Percentiles rank a stretch among this genome's conserved stretches.
Evolutionary conservation across 108 stramenopile species (phyloP).

Genomic region (Licmophora abbreviata): DNA sequence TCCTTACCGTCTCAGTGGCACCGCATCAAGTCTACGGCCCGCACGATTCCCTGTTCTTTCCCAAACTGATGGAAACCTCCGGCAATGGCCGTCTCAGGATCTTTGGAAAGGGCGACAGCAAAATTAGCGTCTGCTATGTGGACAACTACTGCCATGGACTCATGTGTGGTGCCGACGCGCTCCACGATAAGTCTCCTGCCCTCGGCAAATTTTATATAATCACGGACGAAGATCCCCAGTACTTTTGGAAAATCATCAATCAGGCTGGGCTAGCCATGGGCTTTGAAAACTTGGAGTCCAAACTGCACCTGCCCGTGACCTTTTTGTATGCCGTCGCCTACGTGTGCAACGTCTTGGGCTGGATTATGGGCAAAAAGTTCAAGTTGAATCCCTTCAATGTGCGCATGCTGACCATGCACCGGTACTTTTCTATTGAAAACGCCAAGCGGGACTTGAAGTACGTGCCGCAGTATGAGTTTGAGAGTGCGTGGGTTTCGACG

Average conservation of each 20-base stretch:
- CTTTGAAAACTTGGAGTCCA: conserved; percentile 67
- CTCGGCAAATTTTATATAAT: conserved; percentile 96
- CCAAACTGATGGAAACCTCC: conserved; percentile 83
- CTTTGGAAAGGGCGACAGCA: conserved; percentile 88
- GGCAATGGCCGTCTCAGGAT: conserved; percentile 82
- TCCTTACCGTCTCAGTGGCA: conserved; percentile 87
- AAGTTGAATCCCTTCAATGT: conserved; percentile 93
- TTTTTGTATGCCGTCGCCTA: conserved; percentile 79
- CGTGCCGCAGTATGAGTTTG: conserved; percentile 81
- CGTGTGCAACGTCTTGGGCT: conserved; percentile 58
- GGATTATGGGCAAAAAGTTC: conserved; percentile 59
- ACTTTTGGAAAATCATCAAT: conserved; percentile 94
- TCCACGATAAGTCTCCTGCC: conserved; percentile 71
- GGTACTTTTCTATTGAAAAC: conserved; percentile 86
- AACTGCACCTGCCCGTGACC: conserved; percentile 73
- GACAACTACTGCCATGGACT: conserved; percentile 98
- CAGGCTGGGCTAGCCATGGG: conserved; percentile 84
- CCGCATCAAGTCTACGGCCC: conserved; percentile 98
- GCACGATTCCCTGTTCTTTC: conserved; percentile 85
- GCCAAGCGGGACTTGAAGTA: conserved; percentile 88
- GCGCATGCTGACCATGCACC: conserved; percentile 88
- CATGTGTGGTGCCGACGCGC: conserved; percentile 81
- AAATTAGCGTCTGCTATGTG: conserved; percentile 88
- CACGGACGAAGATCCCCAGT: conserved; percentile 82
- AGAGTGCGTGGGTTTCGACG: conserved; percentile 88